Percentiles rank a stretch among this genome's conserved stretches.
Conservation (phyloP, 805 yeast species). For the Priceomyces fermenticarens region DNA sequence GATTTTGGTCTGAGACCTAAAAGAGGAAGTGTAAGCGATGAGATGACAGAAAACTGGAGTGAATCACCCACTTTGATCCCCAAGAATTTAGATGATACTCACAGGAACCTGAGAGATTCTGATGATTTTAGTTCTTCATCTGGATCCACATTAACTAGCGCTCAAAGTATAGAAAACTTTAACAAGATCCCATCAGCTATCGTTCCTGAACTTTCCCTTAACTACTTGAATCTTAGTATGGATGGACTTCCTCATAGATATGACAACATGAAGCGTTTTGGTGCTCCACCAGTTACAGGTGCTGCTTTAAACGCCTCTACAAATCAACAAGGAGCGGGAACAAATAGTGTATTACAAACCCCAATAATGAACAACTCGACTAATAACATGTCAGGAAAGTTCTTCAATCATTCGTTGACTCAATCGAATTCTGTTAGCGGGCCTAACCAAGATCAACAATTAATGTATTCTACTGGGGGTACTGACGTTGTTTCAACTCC, state of each 20-base stretch:
- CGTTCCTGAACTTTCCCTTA: slow-evolving; percentile 10
- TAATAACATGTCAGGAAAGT: slow-evolving; percentile 35
- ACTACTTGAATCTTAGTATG: slow-evolving; percentile 9
- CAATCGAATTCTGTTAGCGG: slow-evolving; percentile 1
- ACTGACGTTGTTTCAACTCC: no score
- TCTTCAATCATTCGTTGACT: slow-evolving; percentile 25
- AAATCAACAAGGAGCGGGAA: background rate
- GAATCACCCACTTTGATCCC: background rate
- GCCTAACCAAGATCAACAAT: slow-evolving; percentile 1
- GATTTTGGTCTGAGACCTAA: slow-evolving; percentile 3
- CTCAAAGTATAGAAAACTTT: no score
- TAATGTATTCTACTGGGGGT: background rate
- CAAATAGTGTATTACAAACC: slow-evolving; percentile 18
- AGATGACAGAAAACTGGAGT: background rate
- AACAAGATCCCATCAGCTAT: background rate
- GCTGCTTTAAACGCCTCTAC: background rate
- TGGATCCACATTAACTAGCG: no score
- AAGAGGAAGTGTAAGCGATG: background rate
- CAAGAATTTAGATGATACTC: no score
- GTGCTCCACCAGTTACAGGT: background rate
- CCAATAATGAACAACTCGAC: slow-evolving; percentile 25
- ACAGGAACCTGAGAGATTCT: no score
- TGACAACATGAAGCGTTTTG: background rate
- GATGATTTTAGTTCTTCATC: no score
- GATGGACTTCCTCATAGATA: slow-evolving; percentile 2